These are phyloP conservation scores for Lichtheimia corymbifera DNA, from an alignment of 371 early-diverging fungal species.

Conservation along the genomic window DNA sequence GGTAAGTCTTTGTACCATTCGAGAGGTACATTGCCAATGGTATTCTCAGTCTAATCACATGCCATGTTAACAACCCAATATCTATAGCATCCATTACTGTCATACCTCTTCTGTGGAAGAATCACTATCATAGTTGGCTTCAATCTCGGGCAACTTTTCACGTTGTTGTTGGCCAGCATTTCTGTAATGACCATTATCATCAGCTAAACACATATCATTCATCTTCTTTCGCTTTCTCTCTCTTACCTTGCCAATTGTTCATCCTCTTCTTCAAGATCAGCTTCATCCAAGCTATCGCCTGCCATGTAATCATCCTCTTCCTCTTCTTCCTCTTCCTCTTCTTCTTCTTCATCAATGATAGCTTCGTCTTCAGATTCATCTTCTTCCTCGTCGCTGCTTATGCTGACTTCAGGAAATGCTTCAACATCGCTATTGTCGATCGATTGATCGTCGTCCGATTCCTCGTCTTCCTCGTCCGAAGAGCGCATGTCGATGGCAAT, in stretches of 20 bases:
- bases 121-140: constrained; percentile 89
- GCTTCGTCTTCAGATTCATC: constrained; percentile 32
- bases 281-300: constrained; percentile 49
- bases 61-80: background rate
- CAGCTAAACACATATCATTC: background rate
- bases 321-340: constrained; percentile 33
- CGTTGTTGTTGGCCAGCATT: background rate
- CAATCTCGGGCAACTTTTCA: constrained; percentile 76
- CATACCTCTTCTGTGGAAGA: constrained; percentile 85
- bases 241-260: constrained; percentile 25
- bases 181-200: background rate
- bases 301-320: constrained; percentile 37
- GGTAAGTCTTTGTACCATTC: constrained; percentile 96
- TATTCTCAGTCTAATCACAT: constrained; percentile 58
- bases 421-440: constrained; percentile 34
- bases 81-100: background rate
- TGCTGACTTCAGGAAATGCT: constrained; percentile 45
- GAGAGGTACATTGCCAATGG: constrained; percentile 92
- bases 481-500: constrained; percentile 50
- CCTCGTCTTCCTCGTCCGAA: constrained; percentile 26
- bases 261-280: constrained; percentile 46
- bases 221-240: background rate
- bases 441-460: constrained; percentile 5
- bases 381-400: constrained; percentile 38
- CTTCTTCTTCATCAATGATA: constrained; percentile 38